Conservation (phyloP, 2,329 filamentous ascomycete genomes). For the Hypoxylon rubiginosum region DNA sequence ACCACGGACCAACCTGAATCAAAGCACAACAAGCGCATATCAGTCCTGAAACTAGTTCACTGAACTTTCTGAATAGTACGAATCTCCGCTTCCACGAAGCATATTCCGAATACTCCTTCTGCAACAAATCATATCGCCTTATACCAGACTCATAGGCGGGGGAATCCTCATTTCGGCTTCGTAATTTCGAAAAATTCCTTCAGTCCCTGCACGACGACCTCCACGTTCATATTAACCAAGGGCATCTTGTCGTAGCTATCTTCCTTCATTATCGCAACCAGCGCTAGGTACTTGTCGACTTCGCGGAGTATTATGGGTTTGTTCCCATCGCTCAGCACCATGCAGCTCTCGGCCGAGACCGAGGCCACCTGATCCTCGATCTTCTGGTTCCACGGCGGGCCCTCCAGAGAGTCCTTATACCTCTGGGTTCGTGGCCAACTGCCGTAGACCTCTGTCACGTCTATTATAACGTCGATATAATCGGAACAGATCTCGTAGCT, state of each 20-base stretch:
- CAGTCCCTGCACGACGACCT: slow-evolving; percentile 83
- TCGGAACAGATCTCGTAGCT: slow-evolving; percentile 99
- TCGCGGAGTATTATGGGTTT: slow-evolving; percentile 77
- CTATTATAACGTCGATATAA: slow-evolving; percentile 98
- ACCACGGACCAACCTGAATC: neutral
- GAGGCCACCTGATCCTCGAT: slow-evolving; percentile 76
- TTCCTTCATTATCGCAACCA: slow-evolving; percentile 90
- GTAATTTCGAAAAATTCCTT: slow-evolving; percentile 83
- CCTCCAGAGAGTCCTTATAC: slow-evolving; percentile 69
- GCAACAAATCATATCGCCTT: neutral
- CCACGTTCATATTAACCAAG: slow-evolving; percentile 88
- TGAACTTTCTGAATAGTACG: neutral
- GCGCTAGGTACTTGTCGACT: slow-evolving; percentile 80
- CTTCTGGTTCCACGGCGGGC: slow-evolving; percentile 70
- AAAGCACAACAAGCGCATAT: neutral
- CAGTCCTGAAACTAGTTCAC: neutral
- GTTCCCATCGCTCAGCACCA: slow-evolving; percentile 74
- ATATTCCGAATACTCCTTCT: neutral
- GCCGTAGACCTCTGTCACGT: slow-evolving; percentile 95
- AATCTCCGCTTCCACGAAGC: neutral
- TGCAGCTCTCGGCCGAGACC: slow-evolving; percentile 75
- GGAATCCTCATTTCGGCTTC: slow-evolving; percentile 60
- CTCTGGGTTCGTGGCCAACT: slow-evolving; percentile 72
- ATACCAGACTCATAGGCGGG: neutral
- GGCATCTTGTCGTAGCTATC: slow-evolving; percentile 87